Conservation (phyloP, 2,329 filamentous ascomycete genomes). For the Beauveria sp. region DNA sequence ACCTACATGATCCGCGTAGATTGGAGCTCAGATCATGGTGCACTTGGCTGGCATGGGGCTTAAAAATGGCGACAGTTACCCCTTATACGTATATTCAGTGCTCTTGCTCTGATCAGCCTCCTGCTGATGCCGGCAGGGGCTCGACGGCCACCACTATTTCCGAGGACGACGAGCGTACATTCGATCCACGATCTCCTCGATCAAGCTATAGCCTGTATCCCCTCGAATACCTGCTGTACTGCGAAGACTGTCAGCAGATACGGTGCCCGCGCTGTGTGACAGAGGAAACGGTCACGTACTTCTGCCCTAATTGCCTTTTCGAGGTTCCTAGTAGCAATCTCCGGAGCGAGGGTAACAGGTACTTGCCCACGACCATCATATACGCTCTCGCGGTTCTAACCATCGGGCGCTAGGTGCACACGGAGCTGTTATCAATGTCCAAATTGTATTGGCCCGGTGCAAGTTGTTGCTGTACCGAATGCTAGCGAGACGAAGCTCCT, state of each 20-base stretch:
- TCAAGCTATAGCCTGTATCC: conserved; percentile 91
- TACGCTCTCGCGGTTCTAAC: background rate
- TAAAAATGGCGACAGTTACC: conserved; percentile 41
- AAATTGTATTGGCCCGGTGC: conserved; percentile 72
- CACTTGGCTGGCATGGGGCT: background rate
- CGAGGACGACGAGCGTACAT: conserved; percentile 69
- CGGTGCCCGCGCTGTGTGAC: conserved; percentile 85
- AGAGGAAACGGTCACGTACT: conserved; percentile 93
- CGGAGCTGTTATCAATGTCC: conserved; percentile 95
- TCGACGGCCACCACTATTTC: conserved; percentile 28
- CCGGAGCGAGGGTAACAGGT: conserved; percentile 90
- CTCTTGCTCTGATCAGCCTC: conserved; percentile 48
- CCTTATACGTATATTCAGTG: conserved; percentile 63
- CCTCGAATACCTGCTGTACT: conserved; percentile 89
- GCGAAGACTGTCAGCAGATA: conserved; percentile 95
- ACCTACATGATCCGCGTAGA: background rate
- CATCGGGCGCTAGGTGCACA: conserved; percentile 60
- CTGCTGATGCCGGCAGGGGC: conserved; percentile 24
- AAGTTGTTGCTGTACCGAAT: conserved; percentile 63
- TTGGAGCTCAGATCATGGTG: background rate
- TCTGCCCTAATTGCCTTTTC: conserved; percentile 90
- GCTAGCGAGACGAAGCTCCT: conserved; percentile 38
- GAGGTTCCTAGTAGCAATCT: conserved; percentile 92
- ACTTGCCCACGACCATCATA: conserved; percentile 20
- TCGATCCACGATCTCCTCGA: conserved; percentile 77